Evolutionary conservation across 768 basidiomycete genomes (phyloP), one percentile per base, ranked within the genome.

Genomic region (Kwoniella heveanensis): DNA sequence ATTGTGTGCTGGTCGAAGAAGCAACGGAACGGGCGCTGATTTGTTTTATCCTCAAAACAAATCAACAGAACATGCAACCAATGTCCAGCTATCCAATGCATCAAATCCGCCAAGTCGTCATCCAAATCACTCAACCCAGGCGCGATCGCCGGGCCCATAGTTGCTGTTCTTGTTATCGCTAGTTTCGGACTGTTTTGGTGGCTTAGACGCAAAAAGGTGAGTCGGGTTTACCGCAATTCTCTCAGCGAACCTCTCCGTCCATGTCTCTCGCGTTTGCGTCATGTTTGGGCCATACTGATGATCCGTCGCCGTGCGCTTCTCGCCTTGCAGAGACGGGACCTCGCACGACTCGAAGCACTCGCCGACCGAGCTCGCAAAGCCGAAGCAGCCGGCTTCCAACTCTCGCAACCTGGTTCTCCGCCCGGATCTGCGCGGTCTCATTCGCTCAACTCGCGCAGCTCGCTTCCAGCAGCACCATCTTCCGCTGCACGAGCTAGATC

Each of bases 61-160:
- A n/a, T n/a, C n/a, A n/a, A 6, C 63, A 77, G 78, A 51, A 78
- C 78, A 54, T 79, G 78, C 58, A 68, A 70, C 5, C 68, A 75
- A 48, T 79, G 78, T 64, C 65, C 78, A 7, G 57, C 70, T 8
- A 77, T 79, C 52, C 69, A 75, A 57, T 79, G 78, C 58, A 64
- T 72, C 54, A 56, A 67, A 26, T 64, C 62, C 2, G 55, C 70
- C 10, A 62, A 56, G 13, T 63, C 63, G 7, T 49, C 47, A 13
- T 60, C 61, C 2, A 54, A 58, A 22, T 63, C 72, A 0, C 65
- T 79, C 48, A 78, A 77, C 46, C 69, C 78, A 8, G 78, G 78
- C 19, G 71, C 73, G 12, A 78, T 79, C 46, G 77, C 77, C 37
- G 76, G 78, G 32, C 78, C 78, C 2, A 68, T 78, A 10, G 77